Conservation (phyloP, 139 green algal species). For the Parachlorella kessleri region DNA sequence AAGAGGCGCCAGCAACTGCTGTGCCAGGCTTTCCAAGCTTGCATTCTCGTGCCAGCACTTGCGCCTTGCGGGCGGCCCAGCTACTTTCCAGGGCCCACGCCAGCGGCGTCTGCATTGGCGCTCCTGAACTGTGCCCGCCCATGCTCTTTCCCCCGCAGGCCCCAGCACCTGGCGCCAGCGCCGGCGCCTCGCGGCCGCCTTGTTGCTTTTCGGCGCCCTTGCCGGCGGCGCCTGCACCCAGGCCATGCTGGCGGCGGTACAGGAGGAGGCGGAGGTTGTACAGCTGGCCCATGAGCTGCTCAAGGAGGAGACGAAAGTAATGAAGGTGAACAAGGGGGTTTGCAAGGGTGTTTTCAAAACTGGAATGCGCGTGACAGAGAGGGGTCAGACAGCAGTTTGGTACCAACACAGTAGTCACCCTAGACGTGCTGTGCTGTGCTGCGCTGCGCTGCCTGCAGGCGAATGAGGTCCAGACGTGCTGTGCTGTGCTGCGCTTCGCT, state of each 20-base stretch:
- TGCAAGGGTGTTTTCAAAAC: not conserved
- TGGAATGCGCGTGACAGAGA: too few species aligned
- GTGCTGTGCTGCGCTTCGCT: slow-evolving; percentile 30
- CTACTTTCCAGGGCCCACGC: too few species aligned
- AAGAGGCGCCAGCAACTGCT: too few species aligned
- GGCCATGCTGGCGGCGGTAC: slow-evolving; percentile 63
- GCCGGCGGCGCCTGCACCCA: slow-evolving; percentile 73
- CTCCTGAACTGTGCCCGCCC: too few species aligned
- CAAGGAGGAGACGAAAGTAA: slow-evolving; percentile 56
- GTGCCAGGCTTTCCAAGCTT: too few species aligned
- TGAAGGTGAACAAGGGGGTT: not conserved
- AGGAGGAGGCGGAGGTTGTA: slow-evolving; percentile 79
- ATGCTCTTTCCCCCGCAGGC: slow-evolving; percentile 19
- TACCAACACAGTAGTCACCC: too few species aligned
- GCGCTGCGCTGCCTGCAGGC: slow-evolving; percentile 6
- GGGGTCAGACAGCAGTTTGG: too few species aligned
- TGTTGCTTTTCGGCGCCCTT: slow-evolving; percentile 76
- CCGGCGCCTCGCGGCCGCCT: slow-evolving; percentile 50
- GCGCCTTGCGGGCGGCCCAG: too few species aligned
- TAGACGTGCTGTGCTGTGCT: too few species aligned
- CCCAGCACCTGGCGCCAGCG: slow-evolving; percentile 27
- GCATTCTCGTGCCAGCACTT: too few species aligned
- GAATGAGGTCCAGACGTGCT: slow-evolving; percentile 24
- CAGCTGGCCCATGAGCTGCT: slow-evolving; percentile 78
- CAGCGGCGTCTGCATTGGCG: too few species aligned